Conservation (phyloP, 1,139 yeast species). For the Blastobotrys malaysiensis region DNA sequence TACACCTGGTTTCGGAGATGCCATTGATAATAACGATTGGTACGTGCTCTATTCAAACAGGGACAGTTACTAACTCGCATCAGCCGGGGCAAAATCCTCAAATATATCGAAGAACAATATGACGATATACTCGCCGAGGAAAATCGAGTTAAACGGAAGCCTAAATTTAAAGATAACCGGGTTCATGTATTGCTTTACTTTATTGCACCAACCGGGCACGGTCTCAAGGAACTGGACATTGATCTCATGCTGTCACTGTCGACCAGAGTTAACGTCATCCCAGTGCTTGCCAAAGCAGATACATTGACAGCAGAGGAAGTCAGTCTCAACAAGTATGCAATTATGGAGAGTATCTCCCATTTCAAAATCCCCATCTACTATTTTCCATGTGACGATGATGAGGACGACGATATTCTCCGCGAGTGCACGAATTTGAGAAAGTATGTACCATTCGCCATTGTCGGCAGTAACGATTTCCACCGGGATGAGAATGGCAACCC, state of each 20-base stretch:
- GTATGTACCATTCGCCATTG: slow-evolving; percentile 81
- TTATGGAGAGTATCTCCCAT: slow-evolving; percentile 66
- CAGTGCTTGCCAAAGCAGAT: slow-evolving; percentile 84
- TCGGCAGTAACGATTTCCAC: slow-evolving; percentile 45
- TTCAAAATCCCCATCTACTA: slow-evolving; percentile 79
- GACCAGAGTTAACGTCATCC: slow-evolving; percentile 78
- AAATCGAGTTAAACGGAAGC: slow-evolving; percentile 81
- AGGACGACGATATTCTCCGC: slow-evolving; percentile 62
- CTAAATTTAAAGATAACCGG: slow-evolving; percentile 65
- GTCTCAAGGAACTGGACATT: slow-evolving; percentile 66
- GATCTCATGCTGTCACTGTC: slow-evolving; percentile 74
- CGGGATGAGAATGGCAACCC: slow-evolving; percentile 16
- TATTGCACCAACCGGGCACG: slow-evolving; percentile 71
- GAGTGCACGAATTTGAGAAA: slow-evolving; percentile 73
- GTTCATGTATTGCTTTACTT: slow-evolving; percentile 71
- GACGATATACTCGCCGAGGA: slow-evolving; percentile 91
- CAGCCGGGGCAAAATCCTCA: slow-evolving; percentile 54
- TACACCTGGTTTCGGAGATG: slow-evolving; percentile 80
- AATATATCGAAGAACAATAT: slow-evolving; percentile 79
- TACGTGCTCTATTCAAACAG: slow-evolving; percentile 28
- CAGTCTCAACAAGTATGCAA: slow-evolving; percentile 55
- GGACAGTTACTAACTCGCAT: background rate
- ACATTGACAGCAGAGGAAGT: slow-evolving; percentile 76
- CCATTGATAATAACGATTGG: slow-evolving; percentile 59
- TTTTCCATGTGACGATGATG: slow-evolving; percentile 61